Evolutionary conservation across 2,329 filamentous ascomycete genomes (phyloP), one percentile per base, ranked within the genome.

Genomic region (Ploettnerulaceae sp.): DNA sequence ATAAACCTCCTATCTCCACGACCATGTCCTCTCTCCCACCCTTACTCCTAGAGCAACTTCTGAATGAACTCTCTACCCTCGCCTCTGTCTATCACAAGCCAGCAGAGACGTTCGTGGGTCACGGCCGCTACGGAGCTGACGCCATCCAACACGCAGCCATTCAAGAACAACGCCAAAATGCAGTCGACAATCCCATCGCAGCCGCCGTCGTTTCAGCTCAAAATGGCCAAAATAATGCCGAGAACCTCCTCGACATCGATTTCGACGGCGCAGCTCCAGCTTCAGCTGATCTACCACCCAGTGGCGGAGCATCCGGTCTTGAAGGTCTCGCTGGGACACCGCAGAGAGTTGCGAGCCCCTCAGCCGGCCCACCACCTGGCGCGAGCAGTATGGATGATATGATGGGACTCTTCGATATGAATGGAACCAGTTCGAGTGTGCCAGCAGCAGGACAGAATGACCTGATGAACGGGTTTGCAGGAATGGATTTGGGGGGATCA

Each of bases 51-150:
- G 91, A 98, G 52, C 84, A 89, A 66, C 81, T 98, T n/a, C 79
- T 98, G 7, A 76, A 77, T 7, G 91, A 98, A 67, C 79, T 98
- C 24, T 97, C 91, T 9, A 96, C 93, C 7, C 78, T 98, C 22
- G 89, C 93, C 6, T 97, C 91, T 1, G 93, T 98, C 17, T 98
- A 98, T 70, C 93, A 98, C 78, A 97, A 95, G 71, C 90, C 90
- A 7, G 90, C 93, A 34, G 89, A 95, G 75, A 89, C 91, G n/a
- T 98, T 98, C 67, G 84, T 98, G 48, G 93, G 93, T 57, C 89
- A 95, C 69, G 93, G 93, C 32, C 83, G 91, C 34, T 96, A 88
- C 58, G 93, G 91, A 28, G 90, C 93, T 38, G 90, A 95, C 66
- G 89, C 88, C 51, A 89, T 98, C 62, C 93, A 97, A 68, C 84